Conservation (phyloP, 805 yeast genomes). For the Candida peoriensis region DNA sequence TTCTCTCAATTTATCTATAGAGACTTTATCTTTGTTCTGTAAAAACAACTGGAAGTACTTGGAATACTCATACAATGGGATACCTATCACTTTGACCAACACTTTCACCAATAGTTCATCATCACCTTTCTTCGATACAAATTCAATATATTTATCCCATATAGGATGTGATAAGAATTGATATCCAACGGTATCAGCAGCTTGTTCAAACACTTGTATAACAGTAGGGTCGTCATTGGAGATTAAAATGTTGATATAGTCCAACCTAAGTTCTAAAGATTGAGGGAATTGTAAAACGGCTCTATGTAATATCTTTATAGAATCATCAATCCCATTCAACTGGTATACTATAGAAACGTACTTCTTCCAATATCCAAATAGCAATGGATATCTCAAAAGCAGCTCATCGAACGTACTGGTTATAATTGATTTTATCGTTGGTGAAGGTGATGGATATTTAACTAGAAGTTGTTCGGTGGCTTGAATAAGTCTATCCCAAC, state of each 20-base stretch:
- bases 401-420: conserved; percentile 36
- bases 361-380: conserved; percentile 60
- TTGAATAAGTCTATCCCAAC: conserved; percentile 37
- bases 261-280: conserved; percentile 65
- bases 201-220: conserved; percentile 42
- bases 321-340: conserved; percentile 46
- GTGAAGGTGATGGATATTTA: conserved; percentile 30
- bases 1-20: background rate
- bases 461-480: conserved; percentile 27
- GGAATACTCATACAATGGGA: conserved; percentile 87
- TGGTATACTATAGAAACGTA: conserved; percentile 53
- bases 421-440: conserved; percentile 24
- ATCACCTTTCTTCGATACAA: conserved; percentile 39
- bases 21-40: conserved; percentile 25
- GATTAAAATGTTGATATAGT: conserved; percentile 50
- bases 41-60: conserved; percentile 54
- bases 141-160: conserved; percentile 77
- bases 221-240: conserved; percentile 34
- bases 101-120: conserved; percentile 35
- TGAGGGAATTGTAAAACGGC: conserved; percentile 48
- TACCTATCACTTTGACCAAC: conserved; percentile 39
- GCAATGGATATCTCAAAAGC: conserved; percentile 51
- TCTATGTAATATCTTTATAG: conserved; percentile 38
- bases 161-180: conserved; percentile 74
- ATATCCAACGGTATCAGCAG: conserved; percentile 48